Conservation (phyloP, 2,329 filamentous ascomycete genomes). For the Pseudocercospora macadamiae region DNA sequence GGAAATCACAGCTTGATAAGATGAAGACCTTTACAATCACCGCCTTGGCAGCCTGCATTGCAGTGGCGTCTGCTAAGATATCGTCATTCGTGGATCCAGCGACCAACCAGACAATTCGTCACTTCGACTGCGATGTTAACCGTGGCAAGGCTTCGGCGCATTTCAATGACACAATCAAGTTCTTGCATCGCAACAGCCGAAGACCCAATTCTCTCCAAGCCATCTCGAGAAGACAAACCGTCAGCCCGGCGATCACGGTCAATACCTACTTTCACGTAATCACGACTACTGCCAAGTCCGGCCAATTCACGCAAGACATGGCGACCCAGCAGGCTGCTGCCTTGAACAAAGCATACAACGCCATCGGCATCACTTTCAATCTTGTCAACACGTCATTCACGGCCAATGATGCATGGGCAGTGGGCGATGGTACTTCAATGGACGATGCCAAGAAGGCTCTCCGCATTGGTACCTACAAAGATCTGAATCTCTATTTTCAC, state of each 20-base stretch:
- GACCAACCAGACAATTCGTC: constrained; percentile 34
- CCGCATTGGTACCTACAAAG: constrained; percentile 56
- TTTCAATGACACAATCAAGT: constrained; percentile 43
- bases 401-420: constrained; percentile 59
- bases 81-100: constrained; percentile 33
- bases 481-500: constrained; percentile 64
- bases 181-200: constrained; percentile 37
- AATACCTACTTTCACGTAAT: constrained; percentile 53
- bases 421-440: constrained; percentile 49
- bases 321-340: constrained; percentile 42
- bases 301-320: constrained; percentile 46
- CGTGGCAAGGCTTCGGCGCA: constrained; percentile 41
- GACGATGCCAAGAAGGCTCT: constrained; percentile 57
- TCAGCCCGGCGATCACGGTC: constrained; percentile 39
- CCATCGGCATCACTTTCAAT: constrained; percentile 56
- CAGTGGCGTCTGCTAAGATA: constrained; percentile 24
- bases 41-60: constrained; percentile 26
- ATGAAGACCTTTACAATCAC: constrained; percentile 30
- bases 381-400: constrained; percentile 54
- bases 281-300: constrained; percentile 40
- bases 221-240: constrained; percentile 31
- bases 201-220: constrained; percentile 12
- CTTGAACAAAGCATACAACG: constrained; percentile 50
- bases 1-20: constrained; percentile 21
- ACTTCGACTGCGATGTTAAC: constrained; percentile 50